A percentile compares a stretch with the other conserved stretches of the same genome.
Conservation (phyloP, 192 early-diverging fungal genomes). For the Gorgonomyces haynaldii region DNA sequence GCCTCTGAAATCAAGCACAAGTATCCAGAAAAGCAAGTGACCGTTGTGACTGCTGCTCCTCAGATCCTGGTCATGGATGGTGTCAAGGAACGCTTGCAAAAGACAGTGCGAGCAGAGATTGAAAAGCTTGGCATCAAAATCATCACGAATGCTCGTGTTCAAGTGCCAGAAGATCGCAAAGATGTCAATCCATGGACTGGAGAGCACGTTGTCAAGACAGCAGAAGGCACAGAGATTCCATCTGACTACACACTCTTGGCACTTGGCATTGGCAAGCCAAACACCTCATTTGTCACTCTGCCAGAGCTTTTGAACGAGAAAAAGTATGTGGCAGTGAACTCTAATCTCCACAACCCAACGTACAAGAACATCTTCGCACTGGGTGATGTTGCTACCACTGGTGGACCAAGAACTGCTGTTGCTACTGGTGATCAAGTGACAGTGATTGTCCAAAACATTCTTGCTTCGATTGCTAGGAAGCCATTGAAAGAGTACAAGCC, state of each 20-base stretch:
- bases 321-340: background rate
- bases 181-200: too few relatives aligned
- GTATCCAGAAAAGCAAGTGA: slow-evolving; percentile 49
- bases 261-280: background rate
- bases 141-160: background rate
- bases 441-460: background rate
- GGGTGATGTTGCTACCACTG: background rate
- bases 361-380: background rate
- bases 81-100: background rate
- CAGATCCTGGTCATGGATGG: background rate
- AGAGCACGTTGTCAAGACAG: background rate
- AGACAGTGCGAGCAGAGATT: background rate
- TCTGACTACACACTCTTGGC: background rate
- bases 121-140: background rate
- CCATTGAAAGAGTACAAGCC: background rate
- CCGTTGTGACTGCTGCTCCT: slow-evolving; percentile 25
- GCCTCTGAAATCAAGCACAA: slow-evolving; percentile 60
- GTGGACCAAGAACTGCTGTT: background rate
- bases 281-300: background rate
- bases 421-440: background rate
- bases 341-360: background rate
- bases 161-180: background rate
- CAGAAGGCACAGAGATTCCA: background rate
- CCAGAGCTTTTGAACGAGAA: background rate
- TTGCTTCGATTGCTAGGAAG: background rate